Evolutionary conservation across 23 red algal genomes (phyloP).

Genomic region (Gracilaria vermiculophylla): DNA sequence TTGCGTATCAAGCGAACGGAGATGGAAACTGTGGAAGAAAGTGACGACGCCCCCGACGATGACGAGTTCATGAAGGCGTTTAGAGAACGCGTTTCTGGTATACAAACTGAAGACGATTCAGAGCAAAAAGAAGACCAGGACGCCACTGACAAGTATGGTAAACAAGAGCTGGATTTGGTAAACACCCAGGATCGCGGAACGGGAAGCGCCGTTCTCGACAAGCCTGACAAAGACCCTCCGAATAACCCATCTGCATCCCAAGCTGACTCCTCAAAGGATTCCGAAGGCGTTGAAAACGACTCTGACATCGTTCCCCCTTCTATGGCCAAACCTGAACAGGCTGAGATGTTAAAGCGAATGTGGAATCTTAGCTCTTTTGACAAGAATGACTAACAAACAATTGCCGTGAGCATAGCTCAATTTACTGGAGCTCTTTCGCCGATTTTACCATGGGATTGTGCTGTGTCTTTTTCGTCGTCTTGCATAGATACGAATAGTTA

Average conservation of each 20-base stretch:
- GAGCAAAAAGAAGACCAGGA: not conserved
- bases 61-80: slow-evolving; percentile 40
- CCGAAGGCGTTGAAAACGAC: not conserved
- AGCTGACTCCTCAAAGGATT: not conserved
- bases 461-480: slow-evolving; percentile 6
- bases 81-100: slow-evolving; percentile 13
- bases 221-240: not conserved
- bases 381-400: slow-evolving; percentile 7
- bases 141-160: slow-evolving; percentile 1
- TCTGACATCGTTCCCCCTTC: not conserved
- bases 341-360: slow-evolving; percentile 67
- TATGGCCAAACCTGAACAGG: slow-evolving; percentile 13
- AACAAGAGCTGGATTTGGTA: slow-evolving; percentile 22
- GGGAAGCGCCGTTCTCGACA: slow-evolving; percentile 52
- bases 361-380: slow-evolving; percentile 53
- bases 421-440: not conserved
- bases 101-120: slow-evolving; percentile 3
- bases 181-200: slow-evolving; percentile 15
- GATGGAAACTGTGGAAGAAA: slow-evolving; percentile 40
- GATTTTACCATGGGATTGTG: not conserved
- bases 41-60: not conserved
- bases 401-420: not conserved
- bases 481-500: slow-evolving; percentile 7
- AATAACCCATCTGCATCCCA: not conserved
- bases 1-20: slow-evolving; percentile 20